phyloP scores from a whole-genome alignment of 176 grass and related monocot species.

The Echinochloa phyllopogon region DNA sequence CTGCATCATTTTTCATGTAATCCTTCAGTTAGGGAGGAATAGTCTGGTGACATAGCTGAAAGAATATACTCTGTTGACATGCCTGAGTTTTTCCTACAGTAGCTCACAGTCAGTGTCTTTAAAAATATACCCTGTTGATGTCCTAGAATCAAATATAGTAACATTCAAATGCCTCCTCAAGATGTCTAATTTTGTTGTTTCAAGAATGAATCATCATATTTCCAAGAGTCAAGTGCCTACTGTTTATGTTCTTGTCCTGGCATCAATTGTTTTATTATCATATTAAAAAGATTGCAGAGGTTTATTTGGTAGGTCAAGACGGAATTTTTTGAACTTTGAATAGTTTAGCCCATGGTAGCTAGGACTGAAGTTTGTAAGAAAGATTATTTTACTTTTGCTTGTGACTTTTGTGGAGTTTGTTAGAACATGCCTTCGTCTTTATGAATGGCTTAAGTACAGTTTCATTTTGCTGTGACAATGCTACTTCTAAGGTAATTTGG shows the following conservation, averaged over 20 bases:
- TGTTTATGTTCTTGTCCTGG: background rate
- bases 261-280: background rate
- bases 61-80: too few species aligned
- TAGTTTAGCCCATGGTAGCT: background rate
- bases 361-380: background rate
- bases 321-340: background rate
- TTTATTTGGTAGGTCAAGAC: background rate
- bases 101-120: background rate
- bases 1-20: conserved; percentile 1
- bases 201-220: background rate
- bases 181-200: background rate
- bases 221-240: background rate
- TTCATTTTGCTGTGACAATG: conserved; percentile 16
- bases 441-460: background rate
- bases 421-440: background rate
- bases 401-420: conserved; percentile 2
- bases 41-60: background rate
- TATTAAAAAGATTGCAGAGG: background rate
- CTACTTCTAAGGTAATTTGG: background rate
- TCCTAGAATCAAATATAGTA: background rate
- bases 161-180: background rate
- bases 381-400: conserved; percentile 2
- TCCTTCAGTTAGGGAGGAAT: background rate
- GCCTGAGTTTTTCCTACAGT: background rate
- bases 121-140: background rate